phyloP scores from a whole-genome alignment of 2,329 filamentous ascomycete genomes.

The Fusarium oligoseptatum region DNA sequence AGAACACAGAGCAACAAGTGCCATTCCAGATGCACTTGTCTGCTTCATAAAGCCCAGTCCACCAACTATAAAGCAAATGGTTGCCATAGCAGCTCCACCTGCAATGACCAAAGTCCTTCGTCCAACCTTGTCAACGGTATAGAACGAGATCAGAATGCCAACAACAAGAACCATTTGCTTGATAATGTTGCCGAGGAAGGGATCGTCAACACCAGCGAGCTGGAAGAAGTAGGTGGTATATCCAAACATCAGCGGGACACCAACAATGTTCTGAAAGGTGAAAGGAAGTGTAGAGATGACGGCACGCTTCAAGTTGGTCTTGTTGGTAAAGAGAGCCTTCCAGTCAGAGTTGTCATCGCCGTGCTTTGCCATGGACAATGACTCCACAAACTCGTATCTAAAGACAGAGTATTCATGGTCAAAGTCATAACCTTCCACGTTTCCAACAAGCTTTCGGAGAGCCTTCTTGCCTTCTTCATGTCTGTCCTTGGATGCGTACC shows the following conservation, averaged over 20 bases:
- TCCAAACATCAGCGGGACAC: slow-evolving; percentile 39
- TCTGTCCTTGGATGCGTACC: slow-evolving; percentile 15
- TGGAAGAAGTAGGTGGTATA: slow-evolving; percentile 45
- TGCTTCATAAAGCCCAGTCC: not conserved
- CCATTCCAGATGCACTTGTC: not conserved
- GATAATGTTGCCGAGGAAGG: slow-evolving; percentile 37
- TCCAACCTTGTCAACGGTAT: slow-evolving; percentile 32
- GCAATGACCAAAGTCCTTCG: not conserved
- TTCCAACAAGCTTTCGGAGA: slow-evolving; percentile 13
- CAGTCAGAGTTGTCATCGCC: slow-evolving; percentile 5
- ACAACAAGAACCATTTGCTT: slow-evolving; percentile 22
- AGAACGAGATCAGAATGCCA: slow-evolving; percentile 12
- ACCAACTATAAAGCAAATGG: not conserved
- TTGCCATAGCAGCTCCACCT: not conserved
- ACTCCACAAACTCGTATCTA: slow-evolving; percentile 30
- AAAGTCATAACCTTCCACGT: slow-evolving; percentile 25
- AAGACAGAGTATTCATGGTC: slow-evolving; percentile 40
- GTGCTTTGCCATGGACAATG: slow-evolving; percentile 9
- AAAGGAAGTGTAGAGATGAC: slow-evolving; percentile 40
- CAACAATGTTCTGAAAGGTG: slow-evolving; percentile 39
- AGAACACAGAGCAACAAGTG: not conserved
- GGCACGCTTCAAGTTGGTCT: slow-evolving; percentile 33
- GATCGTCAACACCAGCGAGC: slow-evolving; percentile 36
- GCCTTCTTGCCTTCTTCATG: slow-evolving; percentile 34
- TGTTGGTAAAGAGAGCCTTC: slow-evolving; percentile 25